Evolutionary conservation across 805 yeast species (phyloP).

Genomic region (Saccharomycopsis guyanensis): DNA sequence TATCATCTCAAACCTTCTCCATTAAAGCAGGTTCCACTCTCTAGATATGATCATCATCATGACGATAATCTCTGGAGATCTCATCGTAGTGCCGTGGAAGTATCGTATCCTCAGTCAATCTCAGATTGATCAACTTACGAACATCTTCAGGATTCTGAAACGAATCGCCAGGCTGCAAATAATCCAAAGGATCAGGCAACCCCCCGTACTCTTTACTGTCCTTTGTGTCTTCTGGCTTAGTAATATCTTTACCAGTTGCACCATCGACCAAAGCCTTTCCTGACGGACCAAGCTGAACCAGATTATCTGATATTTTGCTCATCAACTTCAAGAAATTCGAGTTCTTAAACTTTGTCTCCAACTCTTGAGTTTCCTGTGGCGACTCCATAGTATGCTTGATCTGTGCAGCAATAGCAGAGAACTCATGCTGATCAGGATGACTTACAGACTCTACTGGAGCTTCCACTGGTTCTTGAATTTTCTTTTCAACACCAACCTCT

Average conservation of each 20-base stretch:
- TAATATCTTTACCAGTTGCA: conserved; percentile 32
- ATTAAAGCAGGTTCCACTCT: no score
- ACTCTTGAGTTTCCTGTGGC: conserved; percentile 24
- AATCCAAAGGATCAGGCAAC: conserved; percentile 16
- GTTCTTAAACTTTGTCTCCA: conserved; percentile 32
- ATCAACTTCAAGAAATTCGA: conserved; percentile 36
- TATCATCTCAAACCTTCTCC: no score
- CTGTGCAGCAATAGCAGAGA: conserved; percentile 34
- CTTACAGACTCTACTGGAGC: no score
- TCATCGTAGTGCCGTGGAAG: conserved; percentile 15
- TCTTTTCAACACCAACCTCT: conserved; percentile 18
- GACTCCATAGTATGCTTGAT: conserved; percentile 34
- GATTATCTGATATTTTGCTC: conserved; percentile 32
- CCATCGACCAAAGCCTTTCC: conserved; percentile 33
- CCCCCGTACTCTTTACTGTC: background rate
- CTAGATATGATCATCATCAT: no score
- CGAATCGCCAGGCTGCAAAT: conserved; percentile 7
- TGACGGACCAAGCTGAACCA: conserved; percentile 31
- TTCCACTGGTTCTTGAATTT: background rate
- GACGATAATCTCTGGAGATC: conserved; percentile 15
- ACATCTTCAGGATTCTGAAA: conserved; percentile 8
- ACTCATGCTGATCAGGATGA: conserved; percentile 24
- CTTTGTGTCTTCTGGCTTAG: background rate
- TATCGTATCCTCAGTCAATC: conserved; percentile 10
- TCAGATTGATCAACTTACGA: conserved; percentile 10